Percentiles rank a stretch among this genome's conserved stretches.
phyloP scores from a whole-genome alignment of 1,284 basidiomycete genomes.

The Sporisorium scitamineum region DNA sequence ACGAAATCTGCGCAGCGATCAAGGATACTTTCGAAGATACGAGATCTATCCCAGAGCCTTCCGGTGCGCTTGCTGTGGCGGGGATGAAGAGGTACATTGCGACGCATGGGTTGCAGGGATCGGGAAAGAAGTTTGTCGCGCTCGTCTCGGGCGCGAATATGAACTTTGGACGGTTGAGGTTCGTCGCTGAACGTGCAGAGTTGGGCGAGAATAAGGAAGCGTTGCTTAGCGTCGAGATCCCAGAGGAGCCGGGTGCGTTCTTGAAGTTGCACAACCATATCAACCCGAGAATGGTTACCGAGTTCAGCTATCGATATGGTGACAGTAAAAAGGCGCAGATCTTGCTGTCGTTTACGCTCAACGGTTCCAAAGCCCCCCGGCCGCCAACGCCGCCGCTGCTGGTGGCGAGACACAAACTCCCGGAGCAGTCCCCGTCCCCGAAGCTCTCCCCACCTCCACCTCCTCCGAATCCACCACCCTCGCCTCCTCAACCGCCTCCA shows the following conservation, averaged over 20 bases:
- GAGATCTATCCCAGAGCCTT: conserved; percentile 81
- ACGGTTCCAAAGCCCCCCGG: conserved; percentile 56
- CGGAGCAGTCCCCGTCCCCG: conserved; percentile 25
- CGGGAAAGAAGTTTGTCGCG: conserved; percentile 87
- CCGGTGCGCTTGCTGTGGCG: conserved; percentile 93
- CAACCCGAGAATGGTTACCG: conserved; percentile 91
- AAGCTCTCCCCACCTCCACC: conserved; percentile 14
- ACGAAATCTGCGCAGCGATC: conserved; percentile 98
- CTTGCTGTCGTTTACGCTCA: conserved; percentile 88
- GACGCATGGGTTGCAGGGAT: conserved; percentile 82
- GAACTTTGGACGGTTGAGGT: conserved; percentile 96
- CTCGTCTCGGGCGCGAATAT: conserved; percentile 97
- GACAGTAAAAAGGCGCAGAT: conserved; percentile 77
- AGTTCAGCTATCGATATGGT: conserved; percentile 90
- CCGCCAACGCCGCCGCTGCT: not conserved
- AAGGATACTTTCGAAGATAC: conserved; percentile 92
- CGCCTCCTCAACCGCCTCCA: not conserved
- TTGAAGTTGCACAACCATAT: conserved; percentile 86
- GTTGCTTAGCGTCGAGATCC: conserved; percentile 89
- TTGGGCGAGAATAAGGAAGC: conserved; percentile 95
- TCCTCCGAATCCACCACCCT: not conserved
- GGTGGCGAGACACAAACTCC: conserved; percentile 18
- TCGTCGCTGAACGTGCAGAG: conserved; percentile 97
- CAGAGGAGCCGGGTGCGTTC: conserved; percentile 92
- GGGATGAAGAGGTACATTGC: conserved; percentile 90